phyloP scores from a whole-genome alignment of 345 rosid species.

The Pistacia vera region DNA sequence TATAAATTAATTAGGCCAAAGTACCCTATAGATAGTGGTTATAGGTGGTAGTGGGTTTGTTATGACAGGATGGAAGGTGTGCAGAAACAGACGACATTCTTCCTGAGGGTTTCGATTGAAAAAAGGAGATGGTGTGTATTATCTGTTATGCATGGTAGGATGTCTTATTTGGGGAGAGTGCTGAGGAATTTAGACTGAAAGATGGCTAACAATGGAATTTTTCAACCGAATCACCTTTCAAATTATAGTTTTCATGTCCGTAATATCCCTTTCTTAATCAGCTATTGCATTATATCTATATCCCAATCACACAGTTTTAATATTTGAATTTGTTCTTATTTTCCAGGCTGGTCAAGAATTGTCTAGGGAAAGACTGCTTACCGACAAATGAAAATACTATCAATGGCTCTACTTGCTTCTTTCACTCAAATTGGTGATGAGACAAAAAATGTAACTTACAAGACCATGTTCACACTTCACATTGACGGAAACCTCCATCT shows the following conservation, averaged over 20 bases:
- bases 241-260: slow-evolving; percentile 60
- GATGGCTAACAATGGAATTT: slow-evolving; percentile 68
- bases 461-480: slow-evolving; percentile 70
- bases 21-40: too few relatives aligned
- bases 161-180: slow-evolving; percentile 82
- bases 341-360: slow-evolving; percentile 83
- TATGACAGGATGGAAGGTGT: slow-evolving; percentile 56
- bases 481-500: slow-evolving; percentile 56
- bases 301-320: neutral
- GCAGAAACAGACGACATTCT: slow-evolving; percentile 66
- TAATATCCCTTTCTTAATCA: neutral
- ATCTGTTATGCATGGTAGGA: slow-evolving; percentile 74
- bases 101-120: slow-evolving; percentile 65
- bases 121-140: slow-evolving; percentile 62
- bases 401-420: slow-evolving; percentile 58
- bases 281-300: neutral
- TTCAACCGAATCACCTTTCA: slow-evolving; percentile 76
- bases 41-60: neutral
- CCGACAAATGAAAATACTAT: slow-evolving; percentile 75
- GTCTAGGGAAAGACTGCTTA: slow-evolving; percentile 73
- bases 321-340: neutral
- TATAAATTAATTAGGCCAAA: neutral
- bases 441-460: slow-evolving; percentile 39
- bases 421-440: slow-evolving; percentile 60
- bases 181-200: slow-evolving; percentile 63